Evolutionary conservation across 441 rosid species (phyloP).

Genomic region (Flueggea neowawraea): DNA sequence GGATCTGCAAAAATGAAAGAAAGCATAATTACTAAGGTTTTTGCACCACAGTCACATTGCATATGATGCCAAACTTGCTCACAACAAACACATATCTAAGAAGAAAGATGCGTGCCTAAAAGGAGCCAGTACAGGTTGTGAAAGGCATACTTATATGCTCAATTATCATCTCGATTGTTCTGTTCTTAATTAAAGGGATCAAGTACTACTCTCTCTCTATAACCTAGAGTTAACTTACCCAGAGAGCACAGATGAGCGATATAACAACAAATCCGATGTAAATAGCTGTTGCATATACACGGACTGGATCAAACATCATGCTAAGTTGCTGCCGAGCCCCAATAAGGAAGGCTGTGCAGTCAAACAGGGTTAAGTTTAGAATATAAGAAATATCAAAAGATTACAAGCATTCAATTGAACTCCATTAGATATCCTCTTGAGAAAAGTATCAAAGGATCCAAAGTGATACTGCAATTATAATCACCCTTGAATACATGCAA

Average conservation of each 20-base stretch:
- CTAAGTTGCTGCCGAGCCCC: slow-evolving; percentile 71
- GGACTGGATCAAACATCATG: slow-evolving; percentile 86
- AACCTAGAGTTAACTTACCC: slow-evolving; percentile 40
- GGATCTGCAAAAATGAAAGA: slow-evolving; percentile 53
- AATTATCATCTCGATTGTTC: not conserved
- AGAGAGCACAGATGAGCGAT: slow-evolving; percentile 81
- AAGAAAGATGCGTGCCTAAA: no score
- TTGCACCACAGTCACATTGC: not conserved
- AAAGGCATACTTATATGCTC: not conserved
- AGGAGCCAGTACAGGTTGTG: no score
- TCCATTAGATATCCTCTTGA: not conserved
- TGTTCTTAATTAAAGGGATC: no score
- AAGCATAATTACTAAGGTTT: not conserved
- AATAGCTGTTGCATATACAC: slow-evolving; percentile 69
- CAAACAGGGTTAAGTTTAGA: slow-evolving; percentile 35
- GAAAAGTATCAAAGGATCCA: slow-evolving; percentile 1
- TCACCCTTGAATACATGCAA: not conserved
- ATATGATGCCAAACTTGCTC: not conserved
- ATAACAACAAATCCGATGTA: slow-evolving; percentile 70
- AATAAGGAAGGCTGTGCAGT: slow-evolving; percentile 95
- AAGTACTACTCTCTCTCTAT: no score
- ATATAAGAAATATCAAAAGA: slow-evolving; percentile 9
- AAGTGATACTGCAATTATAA: not conserved
- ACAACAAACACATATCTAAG: not conserved
- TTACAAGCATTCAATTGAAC: slow-evolving; percentile 1